These are phyloP conservation scores for Lasiosphaeria hispida DNA, from an alignment of 495 filamentous ascomycete species.

Conservation along the genomic window DNA sequence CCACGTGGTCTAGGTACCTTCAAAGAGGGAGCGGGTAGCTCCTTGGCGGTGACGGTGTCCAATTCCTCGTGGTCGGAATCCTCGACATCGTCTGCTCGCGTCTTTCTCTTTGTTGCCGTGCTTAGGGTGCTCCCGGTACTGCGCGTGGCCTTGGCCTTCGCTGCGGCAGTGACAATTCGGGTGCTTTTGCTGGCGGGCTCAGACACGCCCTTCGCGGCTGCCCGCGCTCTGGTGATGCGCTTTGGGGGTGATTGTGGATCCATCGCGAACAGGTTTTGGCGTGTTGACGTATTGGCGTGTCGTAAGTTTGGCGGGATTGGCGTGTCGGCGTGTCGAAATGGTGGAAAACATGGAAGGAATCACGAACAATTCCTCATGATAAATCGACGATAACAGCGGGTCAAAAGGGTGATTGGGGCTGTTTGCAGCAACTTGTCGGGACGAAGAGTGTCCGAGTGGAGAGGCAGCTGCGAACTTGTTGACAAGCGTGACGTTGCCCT, in stretches of 20 bases:
- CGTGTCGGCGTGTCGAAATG: constrained; percentile 3
- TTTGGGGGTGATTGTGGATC: constrained; percentile 54
- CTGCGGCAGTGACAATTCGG: constrained; percentile 33
- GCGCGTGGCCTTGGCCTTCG: constrained; percentile 40
- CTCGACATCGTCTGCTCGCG: constrained; percentile 41
- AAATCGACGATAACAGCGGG: not conserved
- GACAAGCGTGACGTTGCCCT: constrained; percentile 26
- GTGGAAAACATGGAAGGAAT: constrained; percentile 15
- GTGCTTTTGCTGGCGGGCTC: constrained; percentile 36
- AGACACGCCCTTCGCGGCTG: constrained; percentile 46
- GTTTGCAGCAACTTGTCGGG: constrained; percentile 16
- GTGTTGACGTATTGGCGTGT: not conserved
- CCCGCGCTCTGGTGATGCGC: constrained; percentile 58
- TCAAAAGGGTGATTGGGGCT: not conserved
- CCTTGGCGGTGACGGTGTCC: constrained; percentile 23
- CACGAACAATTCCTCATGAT: constrained; percentile 19
- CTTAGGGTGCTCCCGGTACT: constrained; percentile 19
- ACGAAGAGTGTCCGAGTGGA: constrained; percentile 13
- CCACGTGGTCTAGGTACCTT: constrained; percentile 44
- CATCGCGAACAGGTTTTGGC: constrained; percentile 25
- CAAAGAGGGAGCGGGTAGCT: constrained; percentile 21
- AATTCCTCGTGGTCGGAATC: constrained; percentile 39
- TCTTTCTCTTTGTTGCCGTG: constrained; percentile 45
- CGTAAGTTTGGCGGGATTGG: not conserved
- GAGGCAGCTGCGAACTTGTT: constrained; percentile 18